Percentiles rank a stretch among this genome's conserved stretches.
These are phyloP conservation scores for Fraxinus latifolia DNA, from an alignment of 305 asterid species.

Conservation along the genomic window DNA sequence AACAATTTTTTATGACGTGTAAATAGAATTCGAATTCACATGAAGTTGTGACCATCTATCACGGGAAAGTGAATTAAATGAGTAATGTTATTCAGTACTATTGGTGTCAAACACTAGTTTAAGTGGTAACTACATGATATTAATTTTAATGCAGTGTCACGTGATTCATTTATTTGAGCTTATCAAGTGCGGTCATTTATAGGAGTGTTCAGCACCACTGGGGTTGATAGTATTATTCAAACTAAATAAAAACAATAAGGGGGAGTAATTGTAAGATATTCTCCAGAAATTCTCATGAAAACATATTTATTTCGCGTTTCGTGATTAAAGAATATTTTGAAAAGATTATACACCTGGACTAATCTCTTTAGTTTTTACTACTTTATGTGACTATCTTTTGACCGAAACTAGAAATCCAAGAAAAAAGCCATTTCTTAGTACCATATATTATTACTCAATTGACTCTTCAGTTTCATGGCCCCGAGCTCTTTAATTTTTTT, in stretches of 20 bases:
- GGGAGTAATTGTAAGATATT: not conserved
- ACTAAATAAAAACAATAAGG: too few relatives aligned
- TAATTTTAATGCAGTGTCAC: too few relatives aligned
- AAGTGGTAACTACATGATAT: too few relatives aligned
- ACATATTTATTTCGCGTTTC: not conserved
- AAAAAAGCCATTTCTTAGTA: not conserved
- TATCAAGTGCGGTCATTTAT: too few relatives aligned
- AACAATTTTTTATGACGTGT: not conserved
- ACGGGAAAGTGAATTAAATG: too few relatives aligned
- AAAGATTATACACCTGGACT: not conserved
- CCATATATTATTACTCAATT: not conserved
- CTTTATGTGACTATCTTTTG: not conserved
- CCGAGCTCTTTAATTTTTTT: not conserved
- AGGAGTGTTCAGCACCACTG: too few relatives aligned
- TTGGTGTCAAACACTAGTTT: too few relatives aligned
- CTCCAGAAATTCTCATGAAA: too few relatives aligned
- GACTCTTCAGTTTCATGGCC: not conserved
- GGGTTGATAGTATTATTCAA: too few relatives aligned
- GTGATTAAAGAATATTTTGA: too few relatives aligned
- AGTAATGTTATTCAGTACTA: too few relatives aligned
- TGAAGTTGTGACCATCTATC: not conserved
- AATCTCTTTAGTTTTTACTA: not conserved
- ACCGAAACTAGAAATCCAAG: not conserved
- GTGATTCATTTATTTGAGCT: too few relatives aligned
- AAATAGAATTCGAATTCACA: not conserved